Base-by-base conservation (phyloP, 2,329 filamentous ascomycete genomes). In the Orbilia ellipsospora region DNA sequence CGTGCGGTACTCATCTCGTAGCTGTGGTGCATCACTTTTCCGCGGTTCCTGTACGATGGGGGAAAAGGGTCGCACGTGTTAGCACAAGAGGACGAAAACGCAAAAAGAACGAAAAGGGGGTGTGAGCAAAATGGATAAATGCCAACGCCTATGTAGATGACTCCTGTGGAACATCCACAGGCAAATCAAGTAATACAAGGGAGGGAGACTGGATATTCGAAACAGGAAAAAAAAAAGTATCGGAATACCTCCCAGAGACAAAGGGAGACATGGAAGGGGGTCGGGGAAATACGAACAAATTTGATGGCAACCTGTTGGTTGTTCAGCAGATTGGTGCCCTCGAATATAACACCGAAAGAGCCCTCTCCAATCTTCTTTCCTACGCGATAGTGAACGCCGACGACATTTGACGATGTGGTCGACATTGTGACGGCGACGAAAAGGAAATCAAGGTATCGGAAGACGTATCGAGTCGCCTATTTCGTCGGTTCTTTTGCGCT, bases 281-380 rank as follows among this genome's bases (percentile, higher is more conserved):
- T n/a, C 13, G 18, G 48, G 66, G 48, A 61, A 62, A 77, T 42
- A 90, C 92, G 82, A 85, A 96, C 93, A 85, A 99, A 99, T 87
- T 99, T 99, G 87, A 99, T 99, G 81, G 95, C 95, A 78, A 99
- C 94, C 85, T 97, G 94, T 84, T 98, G 95, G 84, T 96, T 97
- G 87, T 99, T 99, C 83, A 99, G 87, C 80, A 99, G 88, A 83
- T 99, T 99, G 81, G 94, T 98, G 80, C 95, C 95, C 84, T 98
- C 95, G 82, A 98, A 98, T 82, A 98, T 97, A 80, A 98, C 95
- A 86, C 94, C 94, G 82, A 98, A 98, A 45, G 93, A 97, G 78
- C 94, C 94, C 88, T 98, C 95, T 83, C 95, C 95, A 80, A 99
- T 98, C 87, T 99, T 99, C 89, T 98, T 98, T 81, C 95, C 95